These are phyloP conservation scores for Colletotrichum shisoi DNA, from an alignment of 2,329 filamentous ascomycete species.

Conservation along the genomic window DNA sequence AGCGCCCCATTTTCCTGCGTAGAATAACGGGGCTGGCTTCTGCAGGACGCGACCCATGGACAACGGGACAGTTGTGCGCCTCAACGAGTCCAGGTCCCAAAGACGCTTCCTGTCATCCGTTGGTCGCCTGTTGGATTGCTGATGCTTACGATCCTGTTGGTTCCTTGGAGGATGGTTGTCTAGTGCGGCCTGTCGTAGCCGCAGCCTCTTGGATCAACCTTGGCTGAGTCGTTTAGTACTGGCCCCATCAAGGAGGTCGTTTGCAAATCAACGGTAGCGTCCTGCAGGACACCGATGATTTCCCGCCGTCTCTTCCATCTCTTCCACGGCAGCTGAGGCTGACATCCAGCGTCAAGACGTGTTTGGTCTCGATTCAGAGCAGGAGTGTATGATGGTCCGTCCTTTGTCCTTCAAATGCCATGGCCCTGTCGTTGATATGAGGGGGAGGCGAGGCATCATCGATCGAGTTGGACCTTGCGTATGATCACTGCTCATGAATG, in stretches of 20 bases:
- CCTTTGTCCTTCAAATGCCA: constrained; percentile 1
- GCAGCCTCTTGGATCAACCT: constrained; percentile 32
- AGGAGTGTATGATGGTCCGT: constrained; percentile 16
- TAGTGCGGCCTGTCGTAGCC: constrained; percentile 27
- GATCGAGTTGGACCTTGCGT: constrained; percentile 7
- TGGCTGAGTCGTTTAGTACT: constrained; percentile 18
- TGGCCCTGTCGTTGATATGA: constrained; percentile 12
- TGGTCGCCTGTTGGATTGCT: constrained; percentile 8
- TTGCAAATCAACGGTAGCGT: constrained; percentile 3
- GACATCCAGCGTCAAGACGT: constrained; percentile 9
- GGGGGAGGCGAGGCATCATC: constrained; percentile 9
- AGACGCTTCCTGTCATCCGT: constrained; percentile 10
- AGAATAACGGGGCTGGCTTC: constrained; percentile 27
- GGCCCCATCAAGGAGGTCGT: constrained; percentile 7
- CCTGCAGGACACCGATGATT: constrained; percentile 20
- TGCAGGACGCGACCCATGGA: constrained; percentile 24
- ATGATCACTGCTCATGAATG: constrained; percentile 7
- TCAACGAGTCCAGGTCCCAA: background rate
- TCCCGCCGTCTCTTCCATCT: constrained; percentile 10
- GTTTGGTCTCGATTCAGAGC: constrained; percentile 14
- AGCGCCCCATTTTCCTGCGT: constrained; percentile 17
- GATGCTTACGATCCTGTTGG: constrained; percentile 7
- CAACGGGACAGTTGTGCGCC: constrained; percentile 5
- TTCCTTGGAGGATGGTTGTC: constrained; percentile 18
- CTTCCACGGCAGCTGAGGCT: constrained; percentile 6